Evolutionary conservation across 1,284 basidiomycete genomes (phyloP).

Genomic region (Sporisorium sorghi): DNA sequence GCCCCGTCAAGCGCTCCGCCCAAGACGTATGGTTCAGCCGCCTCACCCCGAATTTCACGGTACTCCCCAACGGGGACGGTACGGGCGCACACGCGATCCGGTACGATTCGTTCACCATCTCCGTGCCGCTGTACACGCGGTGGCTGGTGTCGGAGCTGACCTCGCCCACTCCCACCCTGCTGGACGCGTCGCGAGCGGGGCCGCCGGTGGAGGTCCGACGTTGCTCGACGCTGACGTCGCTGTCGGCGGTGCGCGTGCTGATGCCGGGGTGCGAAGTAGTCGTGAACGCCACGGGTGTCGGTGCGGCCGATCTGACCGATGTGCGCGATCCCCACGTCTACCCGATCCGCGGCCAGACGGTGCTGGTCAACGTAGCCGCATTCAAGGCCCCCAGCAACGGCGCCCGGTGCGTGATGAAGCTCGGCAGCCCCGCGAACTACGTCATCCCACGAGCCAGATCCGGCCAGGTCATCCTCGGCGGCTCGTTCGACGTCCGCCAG

Average conservation of each 20-base stretch:
- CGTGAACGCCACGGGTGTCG: conserved; percentile 72
- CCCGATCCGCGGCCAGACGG: conserved; percentile 87
- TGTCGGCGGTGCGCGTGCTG: conserved; percentile 25
- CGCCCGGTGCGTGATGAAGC: conserved; percentile 54
- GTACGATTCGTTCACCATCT: conserved; percentile 56
- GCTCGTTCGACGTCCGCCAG: conserved; percentile 72
- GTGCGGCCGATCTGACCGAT: conserved; percentile 56
- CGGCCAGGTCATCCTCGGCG: conserved; percentile 74
- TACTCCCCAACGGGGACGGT: conserved; percentile 21
- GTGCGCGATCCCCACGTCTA: conserved; percentile 80
- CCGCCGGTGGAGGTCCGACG: conserved; percentile 48
- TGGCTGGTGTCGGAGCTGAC: conserved; percentile 55
- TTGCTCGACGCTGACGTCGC: conserved; percentile 28
- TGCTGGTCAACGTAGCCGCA: conserved; percentile 79
- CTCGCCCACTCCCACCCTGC: conserved; percentile 5
- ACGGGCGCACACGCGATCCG: conserved; percentile 33
- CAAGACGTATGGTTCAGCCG: conserved; percentile 53
- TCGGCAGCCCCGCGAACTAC: conserved; percentile 68
- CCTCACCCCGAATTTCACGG: conserved; percentile 36
- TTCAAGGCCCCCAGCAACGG: conserved; percentile 21
- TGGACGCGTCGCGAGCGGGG: conserved; percentile 19
- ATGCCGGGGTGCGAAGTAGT: conserved; percentile 60
- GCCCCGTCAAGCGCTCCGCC: conserved; percentile 23
- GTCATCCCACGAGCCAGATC: conserved; percentile 74
- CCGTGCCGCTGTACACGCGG: conserved; percentile 52